Percentiles rank a stretch among this genome's conserved stretches.
These are phyloP conservation scores for Zasmidium angulare DNA, from an alignment of 2,329 filamentous ascomycete species.

Conservation along the genomic window DNA sequence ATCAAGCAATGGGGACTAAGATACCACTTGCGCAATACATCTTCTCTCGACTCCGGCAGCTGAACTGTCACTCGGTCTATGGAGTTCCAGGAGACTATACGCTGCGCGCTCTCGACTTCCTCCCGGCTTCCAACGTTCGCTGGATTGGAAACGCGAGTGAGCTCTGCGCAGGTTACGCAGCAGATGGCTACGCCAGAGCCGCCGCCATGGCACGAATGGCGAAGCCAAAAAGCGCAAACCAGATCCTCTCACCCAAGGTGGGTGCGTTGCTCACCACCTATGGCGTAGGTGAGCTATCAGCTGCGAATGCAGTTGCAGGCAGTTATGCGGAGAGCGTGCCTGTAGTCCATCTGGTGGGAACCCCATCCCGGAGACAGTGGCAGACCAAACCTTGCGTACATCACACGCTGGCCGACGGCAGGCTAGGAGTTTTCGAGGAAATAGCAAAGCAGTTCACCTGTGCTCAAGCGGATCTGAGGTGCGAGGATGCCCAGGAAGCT, in stretches of 20 bases:
- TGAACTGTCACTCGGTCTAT: slow-evolving; percentile 12
- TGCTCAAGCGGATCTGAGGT: slow-evolving; percentile 18
- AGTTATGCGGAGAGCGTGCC: slow-evolving; percentile 46
- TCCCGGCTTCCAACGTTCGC: slow-evolving; percentile 39
- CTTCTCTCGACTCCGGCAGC: slow-evolving; percentile 16
- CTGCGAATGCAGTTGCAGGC: slow-evolving; percentile 47
- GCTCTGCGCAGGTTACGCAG: slow-evolving; percentile 58
- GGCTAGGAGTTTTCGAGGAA: slow-evolving; percentile 14
- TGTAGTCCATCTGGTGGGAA: slow-evolving; percentile 45
- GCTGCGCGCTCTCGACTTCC: slow-evolving; percentile 45
- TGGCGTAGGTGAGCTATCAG: slow-evolving; percentile 56
- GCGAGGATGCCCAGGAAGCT: slow-evolving; percentile 1
- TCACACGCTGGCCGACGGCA: slow-evolving; percentile 10
- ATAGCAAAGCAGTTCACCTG: slow-evolving; percentile 20
- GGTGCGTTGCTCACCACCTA: slow-evolving; percentile 58
- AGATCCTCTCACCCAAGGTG: slow-evolving; percentile 13
- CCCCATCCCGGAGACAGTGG: slow-evolving; percentile 10
- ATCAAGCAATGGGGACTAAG: slow-evolving; percentile 4
- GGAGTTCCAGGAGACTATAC: slow-evolving; percentile 46
- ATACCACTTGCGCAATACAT: slow-evolving; percentile 17
- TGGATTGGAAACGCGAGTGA: slow-evolving; percentile 59
- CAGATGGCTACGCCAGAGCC: slow-evolving; percentile 45
- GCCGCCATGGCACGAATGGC: neutral
- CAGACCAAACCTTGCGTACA: slow-evolving; percentile 2
- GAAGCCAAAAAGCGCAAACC: neutral